phyloP scores from a whole-genome alignment of 345 rosid genomes.

The Sisymbrium altissimum region DNA sequence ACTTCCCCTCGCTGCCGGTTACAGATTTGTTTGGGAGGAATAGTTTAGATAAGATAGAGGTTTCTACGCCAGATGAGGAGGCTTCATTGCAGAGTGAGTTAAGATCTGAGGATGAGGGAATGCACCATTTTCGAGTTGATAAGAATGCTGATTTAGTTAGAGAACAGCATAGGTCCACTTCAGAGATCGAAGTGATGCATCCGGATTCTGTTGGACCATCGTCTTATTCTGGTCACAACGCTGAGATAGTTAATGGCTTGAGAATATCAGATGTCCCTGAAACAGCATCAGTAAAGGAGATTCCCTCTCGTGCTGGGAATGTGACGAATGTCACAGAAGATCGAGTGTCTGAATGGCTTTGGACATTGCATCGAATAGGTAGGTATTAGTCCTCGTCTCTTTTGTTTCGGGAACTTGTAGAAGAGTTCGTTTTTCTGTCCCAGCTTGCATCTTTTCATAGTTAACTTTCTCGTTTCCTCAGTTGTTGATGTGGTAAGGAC shows the following conservation, averaged over 20 bases:
- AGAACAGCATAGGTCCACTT: conserved; percentile 51
- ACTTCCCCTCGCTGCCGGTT: conserved; percentile 70
- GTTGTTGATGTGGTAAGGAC: conserved; percentile 97
- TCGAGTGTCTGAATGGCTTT: conserved; percentile 86
- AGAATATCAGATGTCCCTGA: conserved; percentile 64
- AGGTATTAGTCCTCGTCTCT: conserved; percentile 10
- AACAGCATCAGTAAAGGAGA: conserved; percentile 45
- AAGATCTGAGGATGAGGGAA: conserved; percentile 49
- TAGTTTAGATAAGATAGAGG: conserved; percentile 49
- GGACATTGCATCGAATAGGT: conserved; percentile 94
- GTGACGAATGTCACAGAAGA: conserved; percentile 45
- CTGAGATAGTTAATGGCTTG: conserved; percentile 47
- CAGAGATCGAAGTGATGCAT: conserved; percentile 60
- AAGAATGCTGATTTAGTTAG: conserved; percentile 72
- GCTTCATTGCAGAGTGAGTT: conserved; percentile 37
- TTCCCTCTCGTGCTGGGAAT: conserved; percentile 38
- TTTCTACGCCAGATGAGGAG: conserved; percentile 36
- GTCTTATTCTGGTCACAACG: conserved; percentile 37
- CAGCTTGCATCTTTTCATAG: background rate
- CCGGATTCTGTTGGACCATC: conserved; percentile 39
- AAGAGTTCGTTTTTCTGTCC: background rate
- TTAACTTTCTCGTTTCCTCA: conserved; percentile 34
- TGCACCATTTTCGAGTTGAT: conserved; percentile 78
- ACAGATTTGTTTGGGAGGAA: conserved; percentile 67
- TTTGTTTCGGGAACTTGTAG: conserved; percentile 1